These are phyloP conservation scores for Fusarium mundagurra DNA, from an alignment of 2,329 filamentous ascomycete species.

Conservation along the genomic window DNA sequence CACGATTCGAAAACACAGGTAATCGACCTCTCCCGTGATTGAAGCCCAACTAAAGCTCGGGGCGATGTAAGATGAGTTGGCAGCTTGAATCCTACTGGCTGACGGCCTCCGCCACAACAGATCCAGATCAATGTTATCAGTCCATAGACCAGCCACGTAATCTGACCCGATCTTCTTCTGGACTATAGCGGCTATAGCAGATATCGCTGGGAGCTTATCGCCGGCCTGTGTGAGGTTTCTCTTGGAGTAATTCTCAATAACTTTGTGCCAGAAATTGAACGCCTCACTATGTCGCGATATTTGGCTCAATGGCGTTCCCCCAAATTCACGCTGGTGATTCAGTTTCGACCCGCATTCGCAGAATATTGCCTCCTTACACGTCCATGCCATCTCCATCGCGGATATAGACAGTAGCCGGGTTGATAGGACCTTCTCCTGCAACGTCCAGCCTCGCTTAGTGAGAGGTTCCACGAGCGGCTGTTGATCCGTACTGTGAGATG, in stretches of 20 bases:
- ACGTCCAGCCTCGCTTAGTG: constrained; percentile 23
- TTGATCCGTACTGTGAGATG: not conserved
- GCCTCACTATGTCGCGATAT: constrained; percentile 30
- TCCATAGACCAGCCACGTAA: constrained; percentile 47
- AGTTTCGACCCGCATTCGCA: constrained; percentile 42
- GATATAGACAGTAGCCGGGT: constrained; percentile 27
- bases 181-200: constrained; percentile 41
- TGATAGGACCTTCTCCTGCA: constrained; percentile 33
- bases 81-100: not conserved
- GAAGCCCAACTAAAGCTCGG: constrained; percentile 42
- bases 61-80: constrained; percentile 20
- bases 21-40: constrained; percentile 37
- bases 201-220: constrained; percentile 46
- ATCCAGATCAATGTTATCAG: constrained; percentile 36
- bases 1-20: constrained; percentile 41
- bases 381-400: constrained; percentile 28
- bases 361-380: constrained; percentile 23
- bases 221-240: constrained; percentile 30
- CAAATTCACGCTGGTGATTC: constrained; percentile 39
- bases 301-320: constrained; percentile 22
- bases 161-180: constrained; percentile 30
- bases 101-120: constrained; percentile 32
- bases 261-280: constrained; percentile 42
- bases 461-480: constrained; percentile 23
- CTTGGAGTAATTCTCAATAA: constrained; percentile 43